phyloP scores from a whole-genome alignment of 108 stramenopile species.

The Fragilariopsis cylindrus region DNA sequence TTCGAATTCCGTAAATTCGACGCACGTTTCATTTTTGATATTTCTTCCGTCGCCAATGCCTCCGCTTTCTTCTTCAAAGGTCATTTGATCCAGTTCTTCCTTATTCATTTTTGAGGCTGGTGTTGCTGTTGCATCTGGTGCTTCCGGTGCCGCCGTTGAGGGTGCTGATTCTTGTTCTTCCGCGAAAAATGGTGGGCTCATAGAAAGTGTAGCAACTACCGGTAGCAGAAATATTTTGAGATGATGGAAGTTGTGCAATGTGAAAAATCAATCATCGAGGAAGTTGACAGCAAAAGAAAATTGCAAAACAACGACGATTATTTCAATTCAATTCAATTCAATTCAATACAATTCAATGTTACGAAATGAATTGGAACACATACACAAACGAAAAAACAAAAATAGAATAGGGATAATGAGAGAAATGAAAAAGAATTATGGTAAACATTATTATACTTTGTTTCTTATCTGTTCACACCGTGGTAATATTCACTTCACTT shows the following conservation, averaged over 20 bases:
- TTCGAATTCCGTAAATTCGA: constrained; percentile 73
- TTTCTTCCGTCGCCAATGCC: constrained; percentile 53
- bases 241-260: no score
- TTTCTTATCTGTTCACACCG: neutral
- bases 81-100: constrained; percentile 15
- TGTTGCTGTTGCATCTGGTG: constrained; percentile 11
- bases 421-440: neutral
- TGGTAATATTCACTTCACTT: no score
- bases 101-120: neutral
- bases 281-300: neutral
- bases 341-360: no score
- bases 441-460: no score
- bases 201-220: neutral
- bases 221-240: neutral
- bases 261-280: neutral
- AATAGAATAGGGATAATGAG: neutral
- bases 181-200: constrained; percentile 25
- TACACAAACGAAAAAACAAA: neutral
- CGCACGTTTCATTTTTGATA: constrained; percentile 61
- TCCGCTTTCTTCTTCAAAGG: constrained; percentile 79
- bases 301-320: neutral
- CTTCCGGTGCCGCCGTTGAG: neutral
- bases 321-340: no score
- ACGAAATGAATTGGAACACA: neutral
- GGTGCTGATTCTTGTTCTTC: neutral